Evolutionary conservation across 2,329 filamentous ascomycete species (phyloP).

Genomic region (Claviceps paspali): DNA sequence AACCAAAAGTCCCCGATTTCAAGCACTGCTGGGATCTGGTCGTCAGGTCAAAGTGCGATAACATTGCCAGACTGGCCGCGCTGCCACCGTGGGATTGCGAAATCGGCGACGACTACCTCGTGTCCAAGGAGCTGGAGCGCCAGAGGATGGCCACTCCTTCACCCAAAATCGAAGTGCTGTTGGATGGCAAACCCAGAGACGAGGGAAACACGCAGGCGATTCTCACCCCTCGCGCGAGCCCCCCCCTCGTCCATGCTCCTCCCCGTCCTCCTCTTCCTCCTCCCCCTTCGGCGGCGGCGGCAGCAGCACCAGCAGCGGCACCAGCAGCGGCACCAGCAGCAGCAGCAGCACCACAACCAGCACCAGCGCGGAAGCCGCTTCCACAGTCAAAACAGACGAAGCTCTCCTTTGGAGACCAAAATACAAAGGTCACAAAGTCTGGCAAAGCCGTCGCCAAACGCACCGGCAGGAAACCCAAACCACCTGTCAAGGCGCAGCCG

Average conservation of each 20-base stretch:
- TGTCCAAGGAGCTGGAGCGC: conserved; percentile 29
- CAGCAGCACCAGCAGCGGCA: too few species aligned
- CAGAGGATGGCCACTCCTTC: conserved; percentile 17
- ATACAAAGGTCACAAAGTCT: conserved; percentile 9
- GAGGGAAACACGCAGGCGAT: conserved; percentile 33
- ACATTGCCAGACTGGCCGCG: conserved; percentile 60
- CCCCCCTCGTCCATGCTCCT: conserved; percentile 23
- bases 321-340: not conserved
- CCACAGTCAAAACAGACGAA: conserved; percentile 35
- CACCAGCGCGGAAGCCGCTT: conserved; percentile 24
- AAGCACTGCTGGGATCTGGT: conserved; percentile 90
- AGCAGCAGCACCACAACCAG: conserved; percentile 25
- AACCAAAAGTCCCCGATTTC: conserved; percentile 69
- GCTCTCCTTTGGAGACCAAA: conserved; percentile 26
- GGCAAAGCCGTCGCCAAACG: conserved; percentile 15
- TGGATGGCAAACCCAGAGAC: conserved; percentile 22
- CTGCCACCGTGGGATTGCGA: conserved; percentile 42
- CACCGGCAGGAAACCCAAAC: conserved; percentile 18
- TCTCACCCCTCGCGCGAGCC: conserved; percentile 42
- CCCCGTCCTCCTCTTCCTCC: not conserved
- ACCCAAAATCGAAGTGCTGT: conserved; percentile 9
- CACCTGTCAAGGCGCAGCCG: conserved; percentile 19
- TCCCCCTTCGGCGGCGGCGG: not conserved
- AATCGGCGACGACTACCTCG: conserved; percentile 34
- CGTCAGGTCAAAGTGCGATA: conserved; percentile 74